Conservation (phyloP, 352 stramenopile genomes). For the Pythium dissotocum region DNA sequence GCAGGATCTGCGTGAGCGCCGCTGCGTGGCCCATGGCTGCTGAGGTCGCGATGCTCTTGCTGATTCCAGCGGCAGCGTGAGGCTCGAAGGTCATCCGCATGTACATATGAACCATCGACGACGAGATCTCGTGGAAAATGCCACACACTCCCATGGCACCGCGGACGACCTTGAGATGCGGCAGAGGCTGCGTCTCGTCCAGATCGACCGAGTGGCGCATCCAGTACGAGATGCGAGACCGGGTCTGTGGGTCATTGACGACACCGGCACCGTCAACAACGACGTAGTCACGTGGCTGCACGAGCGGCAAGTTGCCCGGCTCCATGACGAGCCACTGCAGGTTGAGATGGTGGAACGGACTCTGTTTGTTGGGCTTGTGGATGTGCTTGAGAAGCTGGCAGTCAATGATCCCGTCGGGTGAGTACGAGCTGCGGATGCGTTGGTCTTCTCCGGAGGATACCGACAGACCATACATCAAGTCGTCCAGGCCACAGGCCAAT, state of each 20-base stretch:
- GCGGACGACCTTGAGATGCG: slow-evolving; percentile 34
- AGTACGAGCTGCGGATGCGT: slow-evolving; percentile 51
- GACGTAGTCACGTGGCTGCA: slow-evolving; percentile 52
- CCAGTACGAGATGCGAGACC: slow-evolving; percentile 46
- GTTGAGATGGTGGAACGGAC: slow-evolving; percentile 50
- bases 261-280: slow-evolving; percentile 50
- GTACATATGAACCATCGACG: slow-evolving; percentile 48
- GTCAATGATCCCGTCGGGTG: slow-evolving; percentile 52
- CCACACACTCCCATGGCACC: slow-evolving; percentile 57
- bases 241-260: slow-evolving; percentile 31
- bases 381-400: slow-evolving; percentile 52
- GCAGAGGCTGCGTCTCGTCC: slow-evolving; percentile 38
- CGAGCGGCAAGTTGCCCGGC: slow-evolving; percentile 29
- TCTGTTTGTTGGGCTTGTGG: slow-evolving; percentile 36
- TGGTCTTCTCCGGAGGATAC: slow-evolving; percentile 45
- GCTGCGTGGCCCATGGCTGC: slow-evolving; percentile 38
- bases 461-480: slow-evolving; percentile 62
- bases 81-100: slow-evolving; percentile 54
- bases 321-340: slow-evolving; percentile 42
- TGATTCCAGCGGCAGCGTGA: slow-evolving; percentile 40
- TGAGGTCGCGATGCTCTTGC: slow-evolving; percentile 36
- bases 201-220: slow-evolving; percentile 63
- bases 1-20: slow-evolving; percentile 32
- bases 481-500: slow-evolving; percentile 53
- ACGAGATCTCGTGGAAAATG: slow-evolving; percentile 46